Base-by-base conservation (phyloP, 257 asterid species). In the Solanum microdontum region DNA sequence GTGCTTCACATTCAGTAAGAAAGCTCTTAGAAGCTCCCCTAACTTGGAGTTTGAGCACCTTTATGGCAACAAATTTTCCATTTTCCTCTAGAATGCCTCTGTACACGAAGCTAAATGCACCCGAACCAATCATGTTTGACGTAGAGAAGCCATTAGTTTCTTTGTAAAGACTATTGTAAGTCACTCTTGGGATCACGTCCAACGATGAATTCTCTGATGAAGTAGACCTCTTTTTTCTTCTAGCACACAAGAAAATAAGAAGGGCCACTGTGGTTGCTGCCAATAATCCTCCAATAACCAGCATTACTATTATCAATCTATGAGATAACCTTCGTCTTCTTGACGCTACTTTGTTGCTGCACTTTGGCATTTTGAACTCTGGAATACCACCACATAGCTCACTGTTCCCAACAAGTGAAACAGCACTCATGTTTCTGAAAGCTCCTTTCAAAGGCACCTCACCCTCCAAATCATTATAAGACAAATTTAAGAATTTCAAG, bases 1-100 rank as follows among this genome's bases (percentile, higher is more conserved):
- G 68, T 15, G 89, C 88, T 72, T 90, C 89, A 23, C 90, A 90
- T 37, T 90, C 90, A 0, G 89, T 87, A 28, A 90, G 9, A 30
- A 90, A 90, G 72, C 89, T 86, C 85, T 80, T 88, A 19, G 36
- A 36, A 19, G 92, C 89, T 86, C 92, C 92, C 30, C n/a, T 45
- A 24, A 82, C 64, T 6, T 74, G 43, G 62, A 88, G 90, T 26
- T 90, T 88, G 34, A 88, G 79, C 43, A 88, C 89, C 64, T 88
- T 90, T 62, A 90, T 87, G 5, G 90, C 90, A 28, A 88, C 51
- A 33, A 30, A 58, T 51, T 82, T 64, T 86, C 76, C 87, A 32
- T 23, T 79, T 37, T 21, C 73, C 55, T 64, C 80, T 15, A 88
- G 88, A 76, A 77, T 83, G 39, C 90, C 92, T 72, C 32, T 86